These are phyloP conservation scores for Lolium perenne DNA, from an alignment of 176 grass and related monocot genomes.

Conservation along the genomic window DNA sequence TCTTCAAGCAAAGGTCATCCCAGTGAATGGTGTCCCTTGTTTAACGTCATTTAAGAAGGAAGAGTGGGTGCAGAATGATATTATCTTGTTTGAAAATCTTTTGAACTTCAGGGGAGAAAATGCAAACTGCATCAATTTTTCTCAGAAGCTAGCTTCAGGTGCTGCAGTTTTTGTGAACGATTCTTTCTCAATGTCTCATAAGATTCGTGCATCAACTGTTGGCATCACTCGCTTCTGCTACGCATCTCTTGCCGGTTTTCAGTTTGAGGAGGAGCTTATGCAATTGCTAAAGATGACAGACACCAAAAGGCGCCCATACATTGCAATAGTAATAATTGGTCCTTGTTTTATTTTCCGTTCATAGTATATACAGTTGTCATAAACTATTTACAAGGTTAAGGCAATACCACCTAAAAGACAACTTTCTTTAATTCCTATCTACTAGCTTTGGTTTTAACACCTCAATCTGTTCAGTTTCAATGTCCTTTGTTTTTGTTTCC, in stretches of 20 bases:
- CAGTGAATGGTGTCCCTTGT: constrained; percentile 49
- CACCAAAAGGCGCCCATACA: constrained; percentile 64
- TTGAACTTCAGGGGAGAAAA: constrained; percentile 79
- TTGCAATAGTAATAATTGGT: constrained; percentile 87
- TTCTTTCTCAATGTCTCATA: constrained; percentile 89
- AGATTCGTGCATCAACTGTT: constrained; percentile 91
- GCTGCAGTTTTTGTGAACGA: constrained; percentile 80
- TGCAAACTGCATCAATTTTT: constrained; percentile 77
- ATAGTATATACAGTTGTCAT: constrained; percentile 3
- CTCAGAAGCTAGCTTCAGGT: constrained; percentile 71
- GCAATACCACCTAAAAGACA: constrained; percentile 9
- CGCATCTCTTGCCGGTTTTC: constrained; percentile 85
- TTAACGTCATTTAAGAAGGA: constrained; percentile 52
- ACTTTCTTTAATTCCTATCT: constrained; percentile 21
- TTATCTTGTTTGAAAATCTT: constrained; percentile 83
- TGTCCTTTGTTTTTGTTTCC: constrained; percentile 25
- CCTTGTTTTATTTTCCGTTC: constrained; percentile 35
- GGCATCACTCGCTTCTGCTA: constrained; percentile 82
- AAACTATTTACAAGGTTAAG: neutral
- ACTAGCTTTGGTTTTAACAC: constrained; percentile 22
- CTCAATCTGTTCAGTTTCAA: neutral
- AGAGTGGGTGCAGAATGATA: constrained; percentile 46
- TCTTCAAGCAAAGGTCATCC: constrained; percentile 72
- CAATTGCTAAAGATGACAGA: constrained; percentile 70
- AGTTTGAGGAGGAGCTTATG: constrained; percentile 79